Percentiles rank a stretch among this genome's conserved stretches.
These are phyloP conservation scores for Dothistroma septosporum DNA, from an alignment of 2,329 filamentous ascomycete species.

Conservation along the genomic window DNA sequence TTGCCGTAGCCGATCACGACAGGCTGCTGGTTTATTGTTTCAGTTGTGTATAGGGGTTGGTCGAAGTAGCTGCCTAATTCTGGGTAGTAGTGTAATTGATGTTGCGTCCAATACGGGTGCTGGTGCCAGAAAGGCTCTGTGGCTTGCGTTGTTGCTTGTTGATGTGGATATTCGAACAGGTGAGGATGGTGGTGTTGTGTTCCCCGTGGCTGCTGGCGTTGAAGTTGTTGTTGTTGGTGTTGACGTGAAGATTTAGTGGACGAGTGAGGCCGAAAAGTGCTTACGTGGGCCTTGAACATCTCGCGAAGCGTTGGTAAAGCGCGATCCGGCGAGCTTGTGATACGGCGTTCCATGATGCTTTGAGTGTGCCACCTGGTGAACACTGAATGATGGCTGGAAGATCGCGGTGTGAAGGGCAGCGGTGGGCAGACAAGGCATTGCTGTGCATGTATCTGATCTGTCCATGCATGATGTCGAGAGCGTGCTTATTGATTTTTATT, in stretches of 20 bases:
- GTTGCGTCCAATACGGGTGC: conserved; percentile 11
- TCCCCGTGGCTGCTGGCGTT: not conserved
- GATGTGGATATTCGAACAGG: conserved; percentile 3
- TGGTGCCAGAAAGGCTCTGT: conserved; percentile 17
- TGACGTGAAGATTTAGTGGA: not conserved
- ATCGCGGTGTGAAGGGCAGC: not conserved
- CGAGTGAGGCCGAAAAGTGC: not conserved
- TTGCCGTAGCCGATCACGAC: conserved; percentile 9
- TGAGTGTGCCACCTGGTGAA: too few relatives aligned
- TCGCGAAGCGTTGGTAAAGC: not conserved
- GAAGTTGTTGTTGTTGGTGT: not conserved
- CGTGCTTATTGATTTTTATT: not conserved
- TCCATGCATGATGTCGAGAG: not conserved
- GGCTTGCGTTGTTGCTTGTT: not conserved
- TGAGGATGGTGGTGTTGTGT: not conserved
- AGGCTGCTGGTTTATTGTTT: conserved; percentile 3
- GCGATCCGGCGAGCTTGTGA: not conserved
- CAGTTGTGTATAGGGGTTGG: conserved; percentile 7
- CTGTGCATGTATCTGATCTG: not conserved
- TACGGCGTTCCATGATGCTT: not conserved
- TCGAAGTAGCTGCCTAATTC: conserved; percentile 5
- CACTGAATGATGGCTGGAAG: not conserved
- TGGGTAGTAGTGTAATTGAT: conserved; percentile 12
- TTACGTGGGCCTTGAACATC: not conserved
- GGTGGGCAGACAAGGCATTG: not conserved